Percentiles rank a stretch among this genome's conserved stretches.
These are phyloP conservation scores for Alternaria conjuncta DNA, from an alignment of 2,329 filamentous ascomycete species.

Conservation along the genomic window DNA sequence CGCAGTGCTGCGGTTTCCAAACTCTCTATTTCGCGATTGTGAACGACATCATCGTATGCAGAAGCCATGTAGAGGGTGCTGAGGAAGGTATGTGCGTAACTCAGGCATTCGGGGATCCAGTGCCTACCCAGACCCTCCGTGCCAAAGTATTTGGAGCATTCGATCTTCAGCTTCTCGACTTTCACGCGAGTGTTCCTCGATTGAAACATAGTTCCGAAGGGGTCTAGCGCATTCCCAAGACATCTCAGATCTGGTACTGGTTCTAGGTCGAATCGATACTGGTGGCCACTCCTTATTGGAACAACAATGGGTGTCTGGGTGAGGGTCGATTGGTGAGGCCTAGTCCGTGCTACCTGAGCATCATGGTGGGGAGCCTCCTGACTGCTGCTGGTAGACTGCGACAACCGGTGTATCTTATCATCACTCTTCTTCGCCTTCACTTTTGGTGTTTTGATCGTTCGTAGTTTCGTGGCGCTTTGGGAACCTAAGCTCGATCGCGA, in stretches of 20 bases:
- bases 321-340: slow-evolving; percentile 20
- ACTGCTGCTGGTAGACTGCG: not conserved
- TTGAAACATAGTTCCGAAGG: slow-evolving; percentile 46
- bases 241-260: slow-evolving; percentile 29
- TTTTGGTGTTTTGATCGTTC: slow-evolving; percentile 1
- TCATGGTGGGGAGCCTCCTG: slow-evolving; percentile 8
- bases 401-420: slow-evolving; percentile 7
- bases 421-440: not conserved
- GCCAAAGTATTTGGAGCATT: slow-evolving; percentile 45
- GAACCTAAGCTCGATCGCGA: slow-evolving; percentile 23
- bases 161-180: slow-evolving; percentile 43
- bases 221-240: slow-evolving; percentile 41
- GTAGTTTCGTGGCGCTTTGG: slow-evolving; percentile 15
- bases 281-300: slow-evolving; percentile 15
- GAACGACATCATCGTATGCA: slow-evolving; percentile 41
- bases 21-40: slow-evolving; percentile 32
- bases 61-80: slow-evolving; percentile 47
- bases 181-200: slow-evolving; percentile 35
- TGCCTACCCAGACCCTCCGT: slow-evolving; percentile 39
- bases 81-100: slow-evolving; percentile 44
- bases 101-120: slow-evolving; percentile 46
- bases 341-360: slow-evolving; percentile 8
- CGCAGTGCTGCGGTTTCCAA: slow-evolving; percentile 39
- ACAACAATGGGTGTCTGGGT: slow-evolving; percentile 30
- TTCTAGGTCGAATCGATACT: slow-evolving; percentile 28